A percentile compares a stretch with the other conserved stretches of the same genome.
phyloP scores from a whole-genome alignment of 1,139 yeast species.

The Kurtzmaniella quercitrusa region DNA sequence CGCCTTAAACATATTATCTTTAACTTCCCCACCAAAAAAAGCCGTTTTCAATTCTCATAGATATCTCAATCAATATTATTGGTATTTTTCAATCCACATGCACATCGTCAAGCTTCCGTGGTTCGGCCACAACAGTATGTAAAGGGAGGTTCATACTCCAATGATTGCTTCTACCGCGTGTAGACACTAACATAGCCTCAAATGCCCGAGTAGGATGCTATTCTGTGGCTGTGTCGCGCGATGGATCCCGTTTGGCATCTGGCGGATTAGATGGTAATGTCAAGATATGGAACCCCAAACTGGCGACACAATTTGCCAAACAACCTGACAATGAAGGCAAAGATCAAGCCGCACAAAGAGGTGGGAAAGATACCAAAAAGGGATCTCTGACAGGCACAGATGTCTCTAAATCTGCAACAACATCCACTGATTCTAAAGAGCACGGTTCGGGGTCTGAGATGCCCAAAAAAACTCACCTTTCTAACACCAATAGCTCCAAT shows the following conservation, averaged over 20 bases:
- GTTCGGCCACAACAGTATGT: slow-evolving; percentile 67
- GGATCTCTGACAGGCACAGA: not conserved
- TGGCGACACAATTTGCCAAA: slow-evolving; percentile 35
- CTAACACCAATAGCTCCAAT: not conserved
- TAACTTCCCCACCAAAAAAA: not conserved
- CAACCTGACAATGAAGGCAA: slow-evolving; percentile 6
- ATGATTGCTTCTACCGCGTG: not conserved
- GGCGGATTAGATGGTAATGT: slow-evolving; percentile 96
- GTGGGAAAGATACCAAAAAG: not conserved
- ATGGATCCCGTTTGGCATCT: slow-evolving; percentile 82
- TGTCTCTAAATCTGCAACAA: not conserved
- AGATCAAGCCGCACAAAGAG: not conserved
- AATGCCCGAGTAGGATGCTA: slow-evolving; percentile 79
- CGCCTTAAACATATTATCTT: not conserved
- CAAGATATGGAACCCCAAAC: slow-evolving; percentile 79
- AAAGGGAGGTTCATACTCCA: not conserved
- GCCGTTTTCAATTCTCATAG: not conserved
- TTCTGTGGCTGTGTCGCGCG: slow-evolving; percentile 74
- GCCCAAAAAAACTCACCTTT: not conserved
- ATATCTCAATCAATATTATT: not conserved
- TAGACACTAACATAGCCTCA: slow-evolving; percentile 48
- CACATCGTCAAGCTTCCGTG: slow-evolving; percentile 79
- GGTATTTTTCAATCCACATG: slow-evolving; percentile 35
- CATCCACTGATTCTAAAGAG: not conserved
- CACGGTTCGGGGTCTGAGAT: not conserved